A percentile compares a stretch with the other conserved stretches of the same genome.
phyloP scores from a whole-genome alignment of 78 protist species.

The Speleostelium caveatum region DNA sequence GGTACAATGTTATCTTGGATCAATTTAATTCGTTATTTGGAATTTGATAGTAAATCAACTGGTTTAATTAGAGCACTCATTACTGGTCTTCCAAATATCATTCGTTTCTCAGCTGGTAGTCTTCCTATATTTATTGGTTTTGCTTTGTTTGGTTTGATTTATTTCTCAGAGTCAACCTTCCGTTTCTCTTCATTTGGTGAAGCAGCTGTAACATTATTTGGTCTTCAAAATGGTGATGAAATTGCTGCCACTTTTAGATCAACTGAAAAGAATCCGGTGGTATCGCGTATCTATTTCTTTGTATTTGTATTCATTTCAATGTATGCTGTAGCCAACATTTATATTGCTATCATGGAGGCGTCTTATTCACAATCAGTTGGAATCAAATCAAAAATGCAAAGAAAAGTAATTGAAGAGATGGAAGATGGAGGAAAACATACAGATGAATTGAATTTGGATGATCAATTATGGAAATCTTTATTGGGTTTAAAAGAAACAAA shows the following conservation, averaged over 20 bases:
- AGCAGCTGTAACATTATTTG: slow-evolving; percentile 76
- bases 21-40: slow-evolving; percentile 62
- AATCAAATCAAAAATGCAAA: slow-evolving; percentile 48
- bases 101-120: slow-evolving; percentile 76
- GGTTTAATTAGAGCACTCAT: slow-evolving; percentile 64
- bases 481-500: slow-evolving; percentile 10
- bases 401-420: slow-evolving; percentile 37
- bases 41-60: slow-evolving; percentile 67
- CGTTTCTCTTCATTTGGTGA: slow-evolving; percentile 75
- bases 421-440: slow-evolving; percentile 1
- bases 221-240: slow-evolving; percentile 84
- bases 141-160: slow-evolving; percentile 75
- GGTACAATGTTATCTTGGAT: slow-evolving; percentile 61
- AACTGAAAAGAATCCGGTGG: slow-evolving; percentile 49
- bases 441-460: slow-evolving; percentile 70
- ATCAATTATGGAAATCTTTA: slow-evolving; percentile 31
- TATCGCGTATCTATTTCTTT: slow-evolving; percentile 60
- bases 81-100: slow-evolving; percentile 68
- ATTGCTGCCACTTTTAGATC: slow-evolving; percentile 76
- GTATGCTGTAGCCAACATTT: slow-evolving; percentile 77
- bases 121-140: slow-evolving; percentile 81
- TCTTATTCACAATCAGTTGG: slow-evolving; percentile 49
- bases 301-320: slow-evolving; percentile 68
- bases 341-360: slow-evolving; percentile 80
- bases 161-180: slow-evolving; percentile 48